phyloP scores from a whole-genome alignment of 768 basidiomycete species.

The Pleurotus giganteus region DNA sequence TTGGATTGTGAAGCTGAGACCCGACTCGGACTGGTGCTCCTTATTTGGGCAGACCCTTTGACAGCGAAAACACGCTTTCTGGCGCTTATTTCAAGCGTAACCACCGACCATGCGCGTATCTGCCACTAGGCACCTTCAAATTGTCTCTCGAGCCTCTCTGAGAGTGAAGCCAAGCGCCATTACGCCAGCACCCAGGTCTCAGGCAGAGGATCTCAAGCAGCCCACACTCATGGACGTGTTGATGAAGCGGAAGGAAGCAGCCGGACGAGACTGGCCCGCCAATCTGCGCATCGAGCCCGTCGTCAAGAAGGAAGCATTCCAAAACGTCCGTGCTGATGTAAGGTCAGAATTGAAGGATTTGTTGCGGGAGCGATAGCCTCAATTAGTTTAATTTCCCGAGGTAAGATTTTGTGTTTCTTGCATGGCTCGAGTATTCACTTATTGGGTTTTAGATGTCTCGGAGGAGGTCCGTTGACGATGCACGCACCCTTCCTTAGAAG shows the following conservation, averaged over 20 bases:
- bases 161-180: slow-evolving; percentile 27
- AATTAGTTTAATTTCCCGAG: background rate
- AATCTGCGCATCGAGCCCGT: slow-evolving; percentile 46
- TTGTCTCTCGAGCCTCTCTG: slow-evolving; percentile 34
- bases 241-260: slow-evolving; percentile 28
- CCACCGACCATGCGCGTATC: slow-evolving; percentile 34
- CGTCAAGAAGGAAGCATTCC: slow-evolving; percentile 38
- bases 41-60: too few relatives aligned
- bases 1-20: too few relatives aligned
- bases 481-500: too few relatives aligned
- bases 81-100: too few relatives aligned
- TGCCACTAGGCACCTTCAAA: slow-evolving; percentile 30
- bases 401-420: too few relatives aligned
- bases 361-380: slow-evolving; percentile 42
- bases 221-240: slow-evolving; percentile 34
- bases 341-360: slow-evolving; percentile 37
- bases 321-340: slow-evolving; percentile 34
- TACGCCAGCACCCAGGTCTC: slow-evolving; percentile 29
- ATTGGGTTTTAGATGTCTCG: too few relatives aligned
- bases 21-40: too few relatives aligned
- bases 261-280: slow-evolving; percentile 37
- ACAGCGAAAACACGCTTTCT: too few relatives aligned
- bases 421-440: too few relatives aligned
- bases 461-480: too few relatives aligned
- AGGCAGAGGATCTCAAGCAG: slow-evolving; percentile 30